These are phyloP conservation scores for Sequoiadendron giganteum DNA, from an alignment of 75 land plant genomes.

Conservation along the genomic window DNA sequence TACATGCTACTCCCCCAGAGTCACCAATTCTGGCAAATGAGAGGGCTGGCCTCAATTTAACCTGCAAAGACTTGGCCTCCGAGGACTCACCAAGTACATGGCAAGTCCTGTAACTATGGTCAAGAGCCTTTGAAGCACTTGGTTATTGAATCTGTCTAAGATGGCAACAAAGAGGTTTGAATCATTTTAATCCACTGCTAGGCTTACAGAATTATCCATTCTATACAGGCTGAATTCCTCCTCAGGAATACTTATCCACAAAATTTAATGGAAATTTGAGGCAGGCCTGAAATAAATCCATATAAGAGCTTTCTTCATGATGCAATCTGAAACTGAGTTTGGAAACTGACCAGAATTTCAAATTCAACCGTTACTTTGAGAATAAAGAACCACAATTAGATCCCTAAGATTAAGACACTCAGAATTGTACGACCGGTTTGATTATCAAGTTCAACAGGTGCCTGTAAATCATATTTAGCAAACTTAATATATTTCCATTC, in stretches of 20 bases:
- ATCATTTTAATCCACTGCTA: neutral
- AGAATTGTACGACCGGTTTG: neutral
- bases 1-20: no score
- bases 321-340: neutral
- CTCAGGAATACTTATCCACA: neutral
- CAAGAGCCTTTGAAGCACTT: neutral
- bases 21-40: no score
- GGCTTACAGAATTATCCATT: neutral
- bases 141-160: neutral
- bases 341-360: neutral
- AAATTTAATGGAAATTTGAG: neutral
- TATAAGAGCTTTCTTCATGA: neutral
- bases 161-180: neutral
- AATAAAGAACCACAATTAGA: neutral
- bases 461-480: slow-evolving; percentile 3
- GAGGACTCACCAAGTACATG: no score
- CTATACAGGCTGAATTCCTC: slow-evolving; percentile 1
- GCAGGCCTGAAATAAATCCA: neutral
- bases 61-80: no score
- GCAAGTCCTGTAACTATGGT: neutral
- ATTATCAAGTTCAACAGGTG: neutral
- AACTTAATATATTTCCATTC: neutral
- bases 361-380: no score
- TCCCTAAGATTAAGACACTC: neutral
- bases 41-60: no score